Evolutionary conservation across 1,284 basidiomycete species (phyloP).

Genomic region (Boletus mariae): DNA sequence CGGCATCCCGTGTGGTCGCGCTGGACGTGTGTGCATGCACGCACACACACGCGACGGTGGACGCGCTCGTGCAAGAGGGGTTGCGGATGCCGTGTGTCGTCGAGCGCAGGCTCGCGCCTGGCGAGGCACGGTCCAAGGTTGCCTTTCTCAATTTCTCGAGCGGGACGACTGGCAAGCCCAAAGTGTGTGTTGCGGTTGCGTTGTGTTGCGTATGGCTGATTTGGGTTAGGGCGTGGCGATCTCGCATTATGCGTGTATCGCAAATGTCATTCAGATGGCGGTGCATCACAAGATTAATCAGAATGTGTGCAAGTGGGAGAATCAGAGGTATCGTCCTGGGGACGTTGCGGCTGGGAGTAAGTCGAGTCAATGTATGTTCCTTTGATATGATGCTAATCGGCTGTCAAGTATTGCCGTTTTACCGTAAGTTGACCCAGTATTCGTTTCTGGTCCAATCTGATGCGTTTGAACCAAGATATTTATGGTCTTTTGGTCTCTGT

Average conservation of each 20-base stretch:
- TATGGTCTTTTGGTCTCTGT: conserved; percentile 68
- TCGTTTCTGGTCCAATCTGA: conserved; percentile 13
- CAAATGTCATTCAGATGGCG: conserved; percentile 56
- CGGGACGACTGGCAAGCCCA: conserved; percentile 65
- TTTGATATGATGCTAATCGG: conserved; percentile 9
- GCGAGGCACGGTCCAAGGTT: conserved; percentile 66
- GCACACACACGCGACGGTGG: conserved; percentile 33
- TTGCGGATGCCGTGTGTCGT: conserved; percentile 30
- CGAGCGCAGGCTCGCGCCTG: conserved; percentile 47
- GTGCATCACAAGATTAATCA: conserved; percentile 43
- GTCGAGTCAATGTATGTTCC: conserved; percentile 16
- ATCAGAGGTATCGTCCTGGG: conserved; percentile 47
- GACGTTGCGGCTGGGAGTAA: conserved; percentile 52
- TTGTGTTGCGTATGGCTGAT: neutral
- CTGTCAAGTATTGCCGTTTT: conserved; percentile 34
- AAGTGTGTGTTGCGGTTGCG: conserved; percentile 35
- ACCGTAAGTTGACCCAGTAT: conserved; percentile 29
- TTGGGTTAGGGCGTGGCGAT: conserved; percentile 56
- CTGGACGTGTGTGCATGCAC: conserved; percentile 37
- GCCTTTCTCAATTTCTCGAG: conserved; percentile 76
- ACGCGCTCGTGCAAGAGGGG: conserved; percentile 40
- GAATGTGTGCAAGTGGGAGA: conserved; percentile 36
- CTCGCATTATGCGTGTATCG: conserved; percentile 55
- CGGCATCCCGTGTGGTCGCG: conserved; percentile 49
- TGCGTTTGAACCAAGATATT: conserved; percentile 48